Conservation (phyloP, 2,329 filamentous ascomycete genomes). For the Myriosclerotinia scirpicola region DNA sequence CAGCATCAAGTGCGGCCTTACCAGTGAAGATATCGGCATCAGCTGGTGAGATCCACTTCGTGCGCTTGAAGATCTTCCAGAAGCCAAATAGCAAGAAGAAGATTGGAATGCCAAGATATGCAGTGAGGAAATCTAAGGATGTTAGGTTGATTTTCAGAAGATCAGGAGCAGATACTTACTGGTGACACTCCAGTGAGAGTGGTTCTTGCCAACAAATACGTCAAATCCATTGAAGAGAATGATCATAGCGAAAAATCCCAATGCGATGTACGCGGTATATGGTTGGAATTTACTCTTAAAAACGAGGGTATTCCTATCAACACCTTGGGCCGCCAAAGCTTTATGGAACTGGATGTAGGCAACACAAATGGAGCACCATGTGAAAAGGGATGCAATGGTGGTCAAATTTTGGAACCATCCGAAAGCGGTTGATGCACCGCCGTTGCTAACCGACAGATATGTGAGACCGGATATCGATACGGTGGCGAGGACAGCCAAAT, state of each 20-base stretch:
- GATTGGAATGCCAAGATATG: conserved; percentile 70
- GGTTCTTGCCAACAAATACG: conserved; percentile 65
- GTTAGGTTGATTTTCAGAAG: conserved; percentile 51
- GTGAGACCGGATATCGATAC: conserved; percentile 68
- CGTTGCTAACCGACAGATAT: conserved; percentile 65
- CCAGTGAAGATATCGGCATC: conserved; percentile 49
- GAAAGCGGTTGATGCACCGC: conserved; percentile 47
- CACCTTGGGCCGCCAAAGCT: conserved; percentile 66
- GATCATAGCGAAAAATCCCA: conserved; percentile 66
- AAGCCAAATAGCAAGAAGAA: conserved; percentile 68
- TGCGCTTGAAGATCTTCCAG: conserved; percentile 71
- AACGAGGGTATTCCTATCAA: conserved; percentile 65
- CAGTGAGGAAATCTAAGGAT: conserved; percentile 69
- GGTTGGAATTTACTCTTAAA: conserved; percentile 71
- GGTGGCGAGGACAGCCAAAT: conserved; percentile 65
- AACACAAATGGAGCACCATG: conserved; percentile 67
- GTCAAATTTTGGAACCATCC: conserved; percentile 54
- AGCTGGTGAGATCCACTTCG: conserved; percentile 45
- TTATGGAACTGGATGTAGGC: conserved; percentile 73
- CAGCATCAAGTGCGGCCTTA: conserved; percentile 47
- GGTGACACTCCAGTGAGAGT: conserved; percentile 61
- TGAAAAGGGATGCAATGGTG: conserved; percentile 73
- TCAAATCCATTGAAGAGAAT: conserved; percentile 73
- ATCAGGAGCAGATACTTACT: conserved; percentile 37
- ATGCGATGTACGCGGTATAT: conserved; percentile 65